Base-by-base conservation (phyloP, 1,284 basidiomycete species). In the Boletus calvinii region DNA sequence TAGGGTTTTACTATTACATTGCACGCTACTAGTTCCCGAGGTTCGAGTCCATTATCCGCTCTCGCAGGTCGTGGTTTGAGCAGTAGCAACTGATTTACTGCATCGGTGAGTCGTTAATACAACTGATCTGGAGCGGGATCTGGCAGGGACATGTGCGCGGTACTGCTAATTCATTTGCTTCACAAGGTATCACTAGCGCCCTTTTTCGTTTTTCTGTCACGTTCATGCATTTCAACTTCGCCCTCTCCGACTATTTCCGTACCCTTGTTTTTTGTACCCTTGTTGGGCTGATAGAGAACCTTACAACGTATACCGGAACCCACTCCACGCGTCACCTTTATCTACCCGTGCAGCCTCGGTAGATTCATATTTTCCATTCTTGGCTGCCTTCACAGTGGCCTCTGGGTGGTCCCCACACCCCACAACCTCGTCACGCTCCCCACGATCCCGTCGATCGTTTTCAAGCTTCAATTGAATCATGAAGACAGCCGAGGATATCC, bases 401-500 rank as follows among this genome's bases (percentile, higher is more conserved):
- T 59, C 52, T 40, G 36, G 51, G 46, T 50, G 40, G 48, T 59
- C 62, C 24, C 50, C 57, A 38, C 50, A 50, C 42, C 58, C 59
- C 56, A 81, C 78, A 45, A 73, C 66, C 56, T 81, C 79, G 63
- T 77, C 70, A 9, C 75, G 69, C 53, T 75, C 72, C n/a, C 79
- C 79, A 8, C 72, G 70, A 20, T 74, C 74, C 31, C 77, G 70
- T 50, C 64, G 60, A 29, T 62, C 65, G 59, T 81, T 81, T 62
- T 80, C 78, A 34, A 65, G 59, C 50, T 63, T 67, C 29, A 79
- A 59, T 8, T 69, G 59, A 34, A 69, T 31, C 49, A 69, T 64
- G 59, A 77, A 76, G 32, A 70, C 30, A 24, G 62, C 52, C 7
- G 78, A 72, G 55, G 63, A 69, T 59, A 78, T 56, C 55, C 75